Evolutionary conservation across 306 rosid species (phyloP).

Genomic region (Luffa aegyptiaca): DNA sequence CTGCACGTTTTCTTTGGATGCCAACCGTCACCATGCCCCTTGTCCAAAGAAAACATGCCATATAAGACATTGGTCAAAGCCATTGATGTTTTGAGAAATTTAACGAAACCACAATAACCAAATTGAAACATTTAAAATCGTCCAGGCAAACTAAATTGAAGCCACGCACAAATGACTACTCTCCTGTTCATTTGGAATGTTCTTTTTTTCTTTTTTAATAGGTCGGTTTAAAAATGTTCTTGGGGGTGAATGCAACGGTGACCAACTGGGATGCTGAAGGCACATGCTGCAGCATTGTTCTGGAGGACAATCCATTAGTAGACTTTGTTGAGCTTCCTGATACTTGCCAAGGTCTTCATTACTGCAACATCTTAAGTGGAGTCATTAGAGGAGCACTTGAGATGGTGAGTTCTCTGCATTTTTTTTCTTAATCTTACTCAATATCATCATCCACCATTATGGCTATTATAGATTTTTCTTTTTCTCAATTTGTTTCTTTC

Average conservation of each 20-base stretch:
- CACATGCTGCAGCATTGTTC: constrained; percentile 77
- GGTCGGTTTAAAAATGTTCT: constrained; percentile 94
- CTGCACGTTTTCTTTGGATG: too few relatives aligned
- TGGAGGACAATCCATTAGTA: constrained; percentile 95
- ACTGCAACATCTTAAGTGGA: constrained; percentile 90
- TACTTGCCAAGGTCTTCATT: constrained; percentile 84
- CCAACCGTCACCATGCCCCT: too few relatives aligned
- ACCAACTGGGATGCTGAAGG: constrained; percentile 94
- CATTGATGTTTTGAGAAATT: background rate
- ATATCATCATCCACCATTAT: background rate
- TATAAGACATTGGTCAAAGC: background rate
- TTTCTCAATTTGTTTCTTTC: background rate
- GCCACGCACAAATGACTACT: background rate
- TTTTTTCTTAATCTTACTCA: background rate
- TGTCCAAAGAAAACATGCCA: too few relatives aligned
- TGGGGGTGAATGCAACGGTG: constrained; percentile 92
- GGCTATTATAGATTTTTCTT: background rate
- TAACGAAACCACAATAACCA: background rate
- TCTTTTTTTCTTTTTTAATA: constrained; percentile 11
- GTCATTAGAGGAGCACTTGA: constrained; percentile 95
- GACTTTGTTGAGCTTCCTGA: constrained; percentile 99
- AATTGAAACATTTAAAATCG: background rate
- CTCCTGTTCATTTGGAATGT: background rate
- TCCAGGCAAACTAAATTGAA: background rate
- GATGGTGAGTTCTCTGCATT: constrained; percentile 50